Evolutionary conservation across 805 yeast species (phyloP), one percentile per base, ranked within the genome.

Genomic region (Barnettozyma wickerhamii): DNA sequence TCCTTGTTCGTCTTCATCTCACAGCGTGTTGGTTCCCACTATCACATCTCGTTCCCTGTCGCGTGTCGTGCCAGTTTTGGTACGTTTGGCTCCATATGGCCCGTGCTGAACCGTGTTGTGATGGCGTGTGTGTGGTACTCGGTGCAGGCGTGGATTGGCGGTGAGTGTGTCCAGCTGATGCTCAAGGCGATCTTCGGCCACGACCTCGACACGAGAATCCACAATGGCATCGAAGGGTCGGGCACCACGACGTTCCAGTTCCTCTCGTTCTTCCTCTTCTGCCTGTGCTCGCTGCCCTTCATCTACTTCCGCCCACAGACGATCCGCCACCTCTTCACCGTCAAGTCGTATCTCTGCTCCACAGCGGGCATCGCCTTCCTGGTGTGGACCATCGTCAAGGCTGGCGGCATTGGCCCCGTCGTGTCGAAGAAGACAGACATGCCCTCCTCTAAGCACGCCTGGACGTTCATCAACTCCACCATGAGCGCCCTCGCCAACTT

Each of bases 51-150:
- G 0, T 89, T 88, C 70, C 95, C 96, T 1, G 88, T 88, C 13
- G 73, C 84, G 7, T 75, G 81, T 28, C 71, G 97, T 46, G 74
- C 91, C 1, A 76, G 95, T 1, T 89, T 89, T 64, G 97, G 97
- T 44, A 75, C 84, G 9, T 85, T 79, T 69, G 93, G 95, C 38
- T 81, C 89, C 0, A 65, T 83, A 43, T 89, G 93, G 96, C 95
- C 95, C 5, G 79, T 89, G 32, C 54, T 88, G 37, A 88, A 88
- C 63, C 76, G 97, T 63, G 91, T 85, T 27, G 90, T 84, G 7
- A 83, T 89, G 86, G 83, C 88, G 19, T 72, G 79, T 50, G 79
- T 89, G 33, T 89, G 96, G 96, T 87, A 82, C 56, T 79, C 93
- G 21, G 91, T 86, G 20, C 96, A 88, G 58, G 73, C 84, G 15